Percentiles rank a stretch among this genome's conserved stretches.
Conservation (phyloP, 73 alveolate genomes). For the Uronychia setigera region DNA sequence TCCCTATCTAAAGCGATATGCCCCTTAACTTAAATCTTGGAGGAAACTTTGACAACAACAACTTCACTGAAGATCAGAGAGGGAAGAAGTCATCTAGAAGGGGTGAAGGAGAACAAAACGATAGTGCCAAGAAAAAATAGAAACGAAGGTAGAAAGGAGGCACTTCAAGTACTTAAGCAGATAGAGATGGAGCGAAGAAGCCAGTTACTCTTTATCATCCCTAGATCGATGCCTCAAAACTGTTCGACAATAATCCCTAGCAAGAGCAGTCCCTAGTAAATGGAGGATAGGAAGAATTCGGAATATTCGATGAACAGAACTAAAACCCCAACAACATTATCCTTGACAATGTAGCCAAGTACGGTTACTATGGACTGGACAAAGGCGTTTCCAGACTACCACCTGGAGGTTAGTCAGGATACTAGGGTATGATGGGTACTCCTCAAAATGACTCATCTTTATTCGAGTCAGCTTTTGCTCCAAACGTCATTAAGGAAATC, state of each 20-base stretch:
- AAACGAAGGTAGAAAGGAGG: too few relatives aligned
- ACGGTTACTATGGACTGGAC: not conserved
- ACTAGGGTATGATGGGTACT: not conserved
- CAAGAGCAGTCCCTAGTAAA: not conserved
- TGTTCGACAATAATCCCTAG: not conserved
- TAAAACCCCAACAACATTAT: not conserved
- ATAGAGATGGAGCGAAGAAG: too few relatives aligned
- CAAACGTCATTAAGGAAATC: not conserved
- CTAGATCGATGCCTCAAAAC: not conserved
- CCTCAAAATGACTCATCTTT: not conserved
- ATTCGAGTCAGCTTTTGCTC: not conserved
- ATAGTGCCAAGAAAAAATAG: too few relatives aligned
- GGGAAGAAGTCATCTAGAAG: not conserved
- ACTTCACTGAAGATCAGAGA: too few relatives aligned
- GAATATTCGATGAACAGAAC: not conserved
- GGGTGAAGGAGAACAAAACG: not conserved
- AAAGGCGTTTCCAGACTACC: not conserved
- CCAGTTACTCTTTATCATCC: not conserved
- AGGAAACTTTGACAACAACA: not conserved
- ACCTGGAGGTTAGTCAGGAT: not conserved
- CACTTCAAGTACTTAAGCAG: too few relatives aligned
- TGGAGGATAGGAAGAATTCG: not conserved
- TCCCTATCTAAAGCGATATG: not conserved
- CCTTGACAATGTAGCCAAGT: not conserved
- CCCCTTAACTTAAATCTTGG: not conserved